Percentiles rank a stretch among this genome's conserved stretches.
Evolutionary conservation across 1,284 basidiomycete genomes (phyloP).

Genomic region (Leccinum subatratum): DNA sequence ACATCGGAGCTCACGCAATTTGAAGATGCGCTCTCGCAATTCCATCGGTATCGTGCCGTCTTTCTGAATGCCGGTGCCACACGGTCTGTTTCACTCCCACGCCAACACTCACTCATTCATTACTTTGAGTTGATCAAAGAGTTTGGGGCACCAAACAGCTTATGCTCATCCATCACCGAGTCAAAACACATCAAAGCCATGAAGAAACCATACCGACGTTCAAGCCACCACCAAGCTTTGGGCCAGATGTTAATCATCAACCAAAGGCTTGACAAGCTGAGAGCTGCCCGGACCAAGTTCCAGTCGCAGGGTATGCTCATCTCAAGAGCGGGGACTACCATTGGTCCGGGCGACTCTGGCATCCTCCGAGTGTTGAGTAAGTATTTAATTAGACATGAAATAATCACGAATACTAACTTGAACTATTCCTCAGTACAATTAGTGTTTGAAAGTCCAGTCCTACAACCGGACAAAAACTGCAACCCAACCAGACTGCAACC

Average conservation of each 20-base stretch:
- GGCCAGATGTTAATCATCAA: slow-evolving; percentile 3
- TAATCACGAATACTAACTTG: no score
- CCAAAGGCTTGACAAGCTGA: neutral
- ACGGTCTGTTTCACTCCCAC: neutral
- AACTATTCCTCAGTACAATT: no score
- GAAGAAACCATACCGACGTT: neutral
- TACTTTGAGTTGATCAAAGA: slow-evolving; percentile 2
- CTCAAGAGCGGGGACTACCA: no score
- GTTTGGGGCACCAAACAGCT: neutral
- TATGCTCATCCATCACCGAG: slow-evolving; percentile 3
- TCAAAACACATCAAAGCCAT: slow-evolving; percentile 1
- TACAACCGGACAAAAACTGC: no score
- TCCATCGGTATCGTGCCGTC: neutral
- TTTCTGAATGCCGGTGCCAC: neutral
- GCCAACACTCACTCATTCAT: slow-evolving; percentile 2
- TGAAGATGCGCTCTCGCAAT: neutral
- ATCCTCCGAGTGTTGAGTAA: no score
- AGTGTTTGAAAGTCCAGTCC: no score
- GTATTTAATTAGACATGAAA: no score
- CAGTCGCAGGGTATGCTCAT: neutral
- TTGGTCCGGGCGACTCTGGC: no score
- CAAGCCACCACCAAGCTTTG: neutral
- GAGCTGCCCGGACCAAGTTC: neutral
- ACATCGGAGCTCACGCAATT: neutral
- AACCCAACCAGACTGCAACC: no score